Evolutionary conservation across 768 basidiomycete genomes (phyloP).

Genomic region (Lentinula detonsa): DNA sequence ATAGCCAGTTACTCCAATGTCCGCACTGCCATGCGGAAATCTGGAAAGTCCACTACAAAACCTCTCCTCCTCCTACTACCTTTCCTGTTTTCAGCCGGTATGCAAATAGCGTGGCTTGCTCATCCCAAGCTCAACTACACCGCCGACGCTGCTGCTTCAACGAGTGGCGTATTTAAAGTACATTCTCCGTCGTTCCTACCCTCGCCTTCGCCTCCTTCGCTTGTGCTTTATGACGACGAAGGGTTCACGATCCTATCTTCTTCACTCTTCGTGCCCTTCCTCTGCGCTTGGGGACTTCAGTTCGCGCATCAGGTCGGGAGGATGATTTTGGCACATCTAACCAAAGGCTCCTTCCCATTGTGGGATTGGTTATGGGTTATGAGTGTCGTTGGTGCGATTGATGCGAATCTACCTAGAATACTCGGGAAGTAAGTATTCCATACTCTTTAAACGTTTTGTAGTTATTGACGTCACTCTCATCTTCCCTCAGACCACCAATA

Average conservation of each 20-base stretch:
- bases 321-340: constrained; percentile 92
- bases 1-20: constrained; percentile 80
- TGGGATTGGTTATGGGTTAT: constrained; percentile 88
- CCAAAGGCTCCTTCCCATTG: constrained; percentile 74
- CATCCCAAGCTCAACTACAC: constrained; percentile 57
- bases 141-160: constrained; percentile 11
- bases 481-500: constrained; percentile 45
- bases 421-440: constrained; percentile 51
- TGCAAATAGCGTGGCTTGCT: constrained; percentile 80
- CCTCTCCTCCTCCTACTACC: constrained; percentile 79
- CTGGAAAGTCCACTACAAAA: constrained; percentile 31
- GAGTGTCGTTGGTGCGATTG: constrained; percentile 69
- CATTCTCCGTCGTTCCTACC: not conserved
- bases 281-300: constrained; percentile 90
- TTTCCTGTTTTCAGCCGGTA: constrained; percentile 60
- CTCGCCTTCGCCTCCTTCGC: not conserved
- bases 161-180: too few relatives aligned
- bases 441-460: not conserved
- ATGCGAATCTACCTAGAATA: constrained; percentile 73
- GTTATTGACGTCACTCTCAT: not conserved
- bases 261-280: constrained; percentile 77
- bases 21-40: constrained; percentile 43
- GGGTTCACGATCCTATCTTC: constrained; percentile 56
- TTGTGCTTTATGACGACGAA: not conserved
- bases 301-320: constrained; percentile 87